phyloP scores from a whole-genome alignment of 1,284 basidiomycete genomes.

The Ganoderma boninense region DNA sequence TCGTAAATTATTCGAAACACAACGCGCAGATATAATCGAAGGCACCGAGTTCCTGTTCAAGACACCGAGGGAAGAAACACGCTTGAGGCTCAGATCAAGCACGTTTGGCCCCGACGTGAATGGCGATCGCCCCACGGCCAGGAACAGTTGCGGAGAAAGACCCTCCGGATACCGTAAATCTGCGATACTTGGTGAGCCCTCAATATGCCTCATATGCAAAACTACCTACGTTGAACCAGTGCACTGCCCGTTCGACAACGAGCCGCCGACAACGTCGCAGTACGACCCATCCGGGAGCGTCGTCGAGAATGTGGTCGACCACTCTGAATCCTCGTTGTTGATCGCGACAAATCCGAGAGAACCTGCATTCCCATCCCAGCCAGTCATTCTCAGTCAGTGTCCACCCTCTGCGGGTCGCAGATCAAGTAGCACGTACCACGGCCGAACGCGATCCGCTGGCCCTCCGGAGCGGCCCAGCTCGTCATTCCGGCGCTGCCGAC shows the following conservation, averaged over 20 bases:
- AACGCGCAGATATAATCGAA: no score
- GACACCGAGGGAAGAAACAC: neutral
- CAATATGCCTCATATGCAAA: neutral
- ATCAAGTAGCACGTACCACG: conserved; percentile 49
- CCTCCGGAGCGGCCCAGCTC: conserved; percentile 64
- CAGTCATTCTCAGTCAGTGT: no score
- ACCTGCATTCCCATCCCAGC: conserved; percentile 41
- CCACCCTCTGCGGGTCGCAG: neutral
- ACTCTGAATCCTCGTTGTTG: conserved; percentile 65
- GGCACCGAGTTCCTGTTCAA: no score
- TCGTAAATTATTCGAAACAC: neutral
- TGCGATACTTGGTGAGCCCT: conserved; percentile 35
- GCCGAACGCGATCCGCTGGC: conserved; percentile 68
- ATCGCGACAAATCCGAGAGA: conserved; percentile 68
- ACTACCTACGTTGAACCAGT: conserved; percentile 56
- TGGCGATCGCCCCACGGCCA: conserved; percentile 63
- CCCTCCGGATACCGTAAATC: conserved; percentile 60
- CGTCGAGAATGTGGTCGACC: conserved; percentile 63
- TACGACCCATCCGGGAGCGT: conserved; percentile 64
- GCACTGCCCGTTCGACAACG: conserved; percentile 50
- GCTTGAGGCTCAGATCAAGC: neutral
- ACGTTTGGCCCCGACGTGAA: conserved; percentile 57
- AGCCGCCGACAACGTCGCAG: conserved; percentile 69
- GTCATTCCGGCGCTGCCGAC: conserved; percentile 59
- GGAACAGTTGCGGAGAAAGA: conserved; percentile 59